Evolutionary conservation across 31 red algal species (phyloP), one percentile per base, ranked within the genome.

Genomic region (Odonthalia washingtoniensis): DNA sequence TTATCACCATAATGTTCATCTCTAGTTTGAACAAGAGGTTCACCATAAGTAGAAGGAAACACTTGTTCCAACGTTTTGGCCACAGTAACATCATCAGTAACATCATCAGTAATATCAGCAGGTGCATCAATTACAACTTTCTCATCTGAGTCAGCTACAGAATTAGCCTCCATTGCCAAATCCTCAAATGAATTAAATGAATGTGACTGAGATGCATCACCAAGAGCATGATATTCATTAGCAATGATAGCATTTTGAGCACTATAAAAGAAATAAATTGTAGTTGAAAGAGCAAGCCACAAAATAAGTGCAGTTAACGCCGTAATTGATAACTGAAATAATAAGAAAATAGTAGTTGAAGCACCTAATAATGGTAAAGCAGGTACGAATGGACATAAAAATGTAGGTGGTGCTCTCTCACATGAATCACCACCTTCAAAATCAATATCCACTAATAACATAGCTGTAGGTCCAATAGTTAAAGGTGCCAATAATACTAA

Each of bases 331-430:
- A 97, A 75, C 39, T 90, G 90, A 66, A 93, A 90, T 61, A 97
- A 67, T 41, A 97, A 78, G 70, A 92, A 92, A 65, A 66, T 75
- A 14, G 91, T 92, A 40, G 87, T 93, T 36, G 94, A 89, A 9
- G 86, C 44, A 39, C 95, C 95, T 35, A 77, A 57, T 1, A 92
- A 44, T 21, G 91, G 95, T 16, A 93, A 35, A 49, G 72, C 5
- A 9, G 95, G 95, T 1, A 97, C 90, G 40, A 89, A 68, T 5
- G 95, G 95, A 70, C 95, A 94, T n/a, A 90, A 46, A 63, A 97
- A 97, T n/a, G 74, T 61, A 24, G 95, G 95, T 2, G 87, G 75
- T 28, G 82, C 52, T 26, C 89, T 5, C 60, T 97, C 95, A 63
- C 60, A 57, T 28, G 87, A 44, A n/a, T 78, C 66, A 32, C 90